A percentile compares a stretch with the other conserved stretches of the same genome.
Evolutionary conservation across 2,329 filamentous ascomycete genomes (phyloP).

Genomic region (Aspergillus fijiensis): DNA sequence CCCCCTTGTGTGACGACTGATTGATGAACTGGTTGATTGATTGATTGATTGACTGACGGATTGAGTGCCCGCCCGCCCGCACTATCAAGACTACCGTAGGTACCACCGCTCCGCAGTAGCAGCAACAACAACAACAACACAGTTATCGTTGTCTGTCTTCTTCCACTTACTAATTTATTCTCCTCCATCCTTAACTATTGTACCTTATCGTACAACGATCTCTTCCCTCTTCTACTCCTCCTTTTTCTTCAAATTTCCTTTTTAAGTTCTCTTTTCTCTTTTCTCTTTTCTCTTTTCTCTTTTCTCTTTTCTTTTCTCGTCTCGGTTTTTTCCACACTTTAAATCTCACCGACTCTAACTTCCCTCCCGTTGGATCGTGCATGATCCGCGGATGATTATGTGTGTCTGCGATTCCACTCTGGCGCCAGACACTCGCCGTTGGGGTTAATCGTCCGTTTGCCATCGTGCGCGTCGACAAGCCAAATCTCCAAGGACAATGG

Average conservation of each 20-base stretch:
- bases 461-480: conserved; percentile 22
- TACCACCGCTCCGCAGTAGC: too few relatives aligned
- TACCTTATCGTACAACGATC: not conserved
- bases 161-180: conserved; percentile 1
- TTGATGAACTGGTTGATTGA: too few relatives aligned
- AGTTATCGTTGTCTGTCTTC: not conserved
- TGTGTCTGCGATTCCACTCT: conserved; percentile 27
- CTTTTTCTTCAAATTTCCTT: not conserved
- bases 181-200: not conserved
- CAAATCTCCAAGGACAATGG: conserved; percentile 31
- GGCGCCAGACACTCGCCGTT: conserved; percentile 33
- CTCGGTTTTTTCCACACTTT: not conserved
- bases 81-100: too few relatives aligned
- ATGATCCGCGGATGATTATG: conserved; percentile 36
- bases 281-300: conserved; percentile 2
- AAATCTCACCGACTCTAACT: not conserved
- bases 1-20: too few relatives aligned
- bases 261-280: not conserved
- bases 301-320: not conserved
- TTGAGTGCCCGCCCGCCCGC: not conserved
- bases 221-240: not conserved
- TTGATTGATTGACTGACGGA: too few relatives aligned
- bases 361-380: conserved; percentile 6
- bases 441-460: conserved; percentile 31
- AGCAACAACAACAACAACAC: too few relatives aligned